Evolutionary conservation across 129 eudicot genomes (phyloP), one percentile per base, ranked within the genome.

Genomic region (Flaveria bidentis): DNA sequence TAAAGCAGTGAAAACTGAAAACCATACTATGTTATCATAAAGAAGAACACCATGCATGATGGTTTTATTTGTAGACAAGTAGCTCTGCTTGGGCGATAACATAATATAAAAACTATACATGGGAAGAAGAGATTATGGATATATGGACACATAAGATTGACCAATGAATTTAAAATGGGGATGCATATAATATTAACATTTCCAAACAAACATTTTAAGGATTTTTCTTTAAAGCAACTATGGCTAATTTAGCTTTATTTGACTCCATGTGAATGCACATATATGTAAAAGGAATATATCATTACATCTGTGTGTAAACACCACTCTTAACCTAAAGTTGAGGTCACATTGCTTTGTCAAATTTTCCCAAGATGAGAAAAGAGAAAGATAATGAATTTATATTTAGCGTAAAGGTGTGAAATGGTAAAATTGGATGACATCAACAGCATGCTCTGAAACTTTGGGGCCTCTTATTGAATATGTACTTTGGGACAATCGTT

Each of bases 1-100:
- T 78, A 26, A 60, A 23, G 68, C 12, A 60, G 50, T 51, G 52
- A 52, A 67, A 76, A 52, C 1, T 62, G 52, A 52, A 67, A 76
- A 52, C 1, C 55, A 76, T 50, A 39, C 65, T 46, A 5, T n/a
- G 13, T 42, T 69, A 70, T 46, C 26, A 49, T 45, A 67, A 56
- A 67, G 67, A 50, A 67, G 23, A 68, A 68, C 57, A 41, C 52
- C 28, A 20, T 47, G 17, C 33, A 41, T 17, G 64, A 46, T 23
- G n/a, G 30, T 12, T 42, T 23, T 50, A 12, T 2, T 33, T 77
- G 75, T 53, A 55, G 47, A 63, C 41, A 49, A 8, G 71, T 56
- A 77, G 46, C 23, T 14, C 74, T 28, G 58, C n/a, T 16, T 23
- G 60, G 47, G 57, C 18, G 45, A 20, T 55, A 66, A 66, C 65